Evolutionary conservation across 2,329 filamentous ascomycete genomes (phyloP).

Genomic region (Pseudohalonectria lignicola): DNA sequence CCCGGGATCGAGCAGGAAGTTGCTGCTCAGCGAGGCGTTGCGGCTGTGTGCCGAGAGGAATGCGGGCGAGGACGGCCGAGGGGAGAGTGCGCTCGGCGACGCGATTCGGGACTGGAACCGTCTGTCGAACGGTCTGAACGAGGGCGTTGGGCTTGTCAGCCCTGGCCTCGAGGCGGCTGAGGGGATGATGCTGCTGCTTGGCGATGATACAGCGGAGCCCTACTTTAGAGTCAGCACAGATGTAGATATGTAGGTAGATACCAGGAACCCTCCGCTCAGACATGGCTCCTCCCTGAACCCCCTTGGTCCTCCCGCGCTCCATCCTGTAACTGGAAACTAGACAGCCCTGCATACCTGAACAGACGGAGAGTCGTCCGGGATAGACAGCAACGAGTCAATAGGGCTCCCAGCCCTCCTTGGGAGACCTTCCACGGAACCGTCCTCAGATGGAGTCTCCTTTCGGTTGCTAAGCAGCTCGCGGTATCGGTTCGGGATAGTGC

Average conservation of each 20-base stretch:
- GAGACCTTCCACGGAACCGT: conserved; percentile 40
- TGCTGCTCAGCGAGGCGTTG: conserved; percentile 67
- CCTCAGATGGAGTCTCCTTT: conserved; percentile 36
- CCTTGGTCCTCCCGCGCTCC: too few relatives aligned
- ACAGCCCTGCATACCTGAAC: conserved; percentile 59
- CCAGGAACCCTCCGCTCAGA: too few relatives aligned
- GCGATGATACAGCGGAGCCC: conserved; percentile 53
- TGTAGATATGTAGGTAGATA: too few relatives aligned
- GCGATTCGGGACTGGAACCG: conserved; percentile 82
- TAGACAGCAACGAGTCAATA: conserved; percentile 56
- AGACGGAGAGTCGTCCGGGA: conserved; percentile 76
- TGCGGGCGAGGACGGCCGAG: conserved; percentile 66
- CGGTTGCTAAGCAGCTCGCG: conserved; percentile 28
- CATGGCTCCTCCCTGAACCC: too few relatives aligned
- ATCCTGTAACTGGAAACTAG: too few relatives aligned
- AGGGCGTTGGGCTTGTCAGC: conserved; percentile 62
- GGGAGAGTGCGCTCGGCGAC: conserved; percentile 46
- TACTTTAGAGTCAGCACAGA: too few relatives aligned
- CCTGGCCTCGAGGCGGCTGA: conserved; percentile 57
- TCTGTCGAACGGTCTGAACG: conserved; percentile 86
- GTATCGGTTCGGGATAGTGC: conserved; percentile 28
- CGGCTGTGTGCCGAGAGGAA: conserved; percentile 70
- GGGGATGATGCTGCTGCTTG: conserved; percentile 63
- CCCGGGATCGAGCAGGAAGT: conserved; percentile 47
- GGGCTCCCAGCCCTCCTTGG: conserved; percentile 54